Conservation (phyloP, 768 basidiomycete species). For the Baorangia bicolor region DNA sequence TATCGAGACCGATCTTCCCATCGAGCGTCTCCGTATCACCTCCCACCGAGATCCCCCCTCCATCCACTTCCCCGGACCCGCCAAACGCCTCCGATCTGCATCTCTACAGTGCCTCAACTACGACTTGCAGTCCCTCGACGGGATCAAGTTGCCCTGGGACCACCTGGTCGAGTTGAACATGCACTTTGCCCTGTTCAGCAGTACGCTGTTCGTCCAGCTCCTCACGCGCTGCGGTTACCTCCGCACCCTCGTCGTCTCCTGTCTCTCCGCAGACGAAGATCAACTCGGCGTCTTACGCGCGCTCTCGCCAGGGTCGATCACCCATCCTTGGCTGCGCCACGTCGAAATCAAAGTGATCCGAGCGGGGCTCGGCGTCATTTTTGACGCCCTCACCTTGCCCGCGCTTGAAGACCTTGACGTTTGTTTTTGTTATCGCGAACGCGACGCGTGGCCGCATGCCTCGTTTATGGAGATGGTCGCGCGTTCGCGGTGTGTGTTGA, state of each 20-base stretch:
- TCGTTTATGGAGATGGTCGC: constrained; percentile 24
- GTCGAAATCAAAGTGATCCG: constrained; percentile 32
- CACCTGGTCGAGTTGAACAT: constrained; percentile 26
- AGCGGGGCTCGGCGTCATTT: constrained; percentile 22
- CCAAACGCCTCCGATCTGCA: constrained; percentile 17
- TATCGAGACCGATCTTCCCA: not conserved
- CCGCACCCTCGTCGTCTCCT: constrained; percentile 21
- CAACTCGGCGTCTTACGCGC: constrained; percentile 9
- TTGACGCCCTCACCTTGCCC: constrained; percentile 23
- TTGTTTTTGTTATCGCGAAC: constrained; percentile 31
- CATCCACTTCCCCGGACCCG: constrained; percentile 17
- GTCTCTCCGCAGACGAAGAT: constrained; percentile 23
- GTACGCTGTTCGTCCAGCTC: constrained; percentile 22
- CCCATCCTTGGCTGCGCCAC: constrained; percentile 17
- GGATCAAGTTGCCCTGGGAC: constrained; percentile 28
- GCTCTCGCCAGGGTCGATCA: constrained; percentile 13
- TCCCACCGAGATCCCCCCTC: constrained; percentile 11
- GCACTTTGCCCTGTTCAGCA: constrained; percentile 28
- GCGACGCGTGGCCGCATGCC: constrained; percentile 28
- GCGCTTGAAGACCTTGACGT: constrained; percentile 33
- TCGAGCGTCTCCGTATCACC: constrained; percentile 25
- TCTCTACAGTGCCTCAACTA: constrained; percentile 21
- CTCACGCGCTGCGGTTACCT: constrained; percentile 23
- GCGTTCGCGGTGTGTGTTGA: constrained; percentile 26
- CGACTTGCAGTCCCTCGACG: constrained; percentile 24